A percentile compares a stretch with the other conserved stretches of the same genome.
phyloP scores from a whole-genome alignment of 2,329 filamentous ascomycete genomes.

The Penicillium sclerotiorum region DNA sequence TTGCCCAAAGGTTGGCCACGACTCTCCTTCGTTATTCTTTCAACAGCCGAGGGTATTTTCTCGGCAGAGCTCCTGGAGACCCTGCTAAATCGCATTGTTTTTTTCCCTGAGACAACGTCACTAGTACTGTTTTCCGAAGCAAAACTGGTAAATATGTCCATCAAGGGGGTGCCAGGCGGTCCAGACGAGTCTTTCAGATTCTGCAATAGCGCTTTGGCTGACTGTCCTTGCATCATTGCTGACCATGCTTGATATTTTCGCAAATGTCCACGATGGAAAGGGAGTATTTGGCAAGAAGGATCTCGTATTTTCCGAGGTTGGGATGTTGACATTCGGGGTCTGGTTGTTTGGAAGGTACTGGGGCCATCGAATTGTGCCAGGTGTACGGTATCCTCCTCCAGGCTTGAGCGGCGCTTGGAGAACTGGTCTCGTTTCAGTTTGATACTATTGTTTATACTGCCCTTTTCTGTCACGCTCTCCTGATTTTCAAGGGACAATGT shows the following conservation, averaged over 20 bases:
- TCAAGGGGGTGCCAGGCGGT: constrained; percentile 41
- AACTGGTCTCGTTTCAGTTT: not conserved
- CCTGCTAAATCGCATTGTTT: not conserved
- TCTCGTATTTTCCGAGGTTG: not conserved
- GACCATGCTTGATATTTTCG: constrained; percentile 41
- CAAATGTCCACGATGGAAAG: constrained; percentile 6
- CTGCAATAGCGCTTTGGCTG: constrained; percentile 14
- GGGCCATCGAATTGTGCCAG: not conserved
- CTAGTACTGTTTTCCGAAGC: constrained; percentile 14
- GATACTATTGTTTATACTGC: no score
- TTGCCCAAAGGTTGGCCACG: not conserved
- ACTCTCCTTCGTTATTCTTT: not conserved
- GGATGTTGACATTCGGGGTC: not conserved
- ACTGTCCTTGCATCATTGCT: constrained; percentile 39
- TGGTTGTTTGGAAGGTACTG: not conserved
- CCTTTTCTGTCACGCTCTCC: not conserved
- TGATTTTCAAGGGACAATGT: constrained; percentile 2
- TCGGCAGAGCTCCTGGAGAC: not conserved
- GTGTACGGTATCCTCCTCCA: not conserved
- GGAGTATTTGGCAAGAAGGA: not conserved
- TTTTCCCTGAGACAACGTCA: not conserved
- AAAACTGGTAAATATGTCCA: constrained; percentile 28
- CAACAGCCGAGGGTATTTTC: not conserved
- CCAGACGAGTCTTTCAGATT: constrained; percentile 26
- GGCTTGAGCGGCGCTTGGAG: not conserved